A percentile compares a stretch with the other conserved stretches of the same genome.
These are phyloP conservation scores for Alternaria burnsii DNA, from an alignment of 2,329 filamentous ascomycete species.

Conservation along the genomic window DNA sequence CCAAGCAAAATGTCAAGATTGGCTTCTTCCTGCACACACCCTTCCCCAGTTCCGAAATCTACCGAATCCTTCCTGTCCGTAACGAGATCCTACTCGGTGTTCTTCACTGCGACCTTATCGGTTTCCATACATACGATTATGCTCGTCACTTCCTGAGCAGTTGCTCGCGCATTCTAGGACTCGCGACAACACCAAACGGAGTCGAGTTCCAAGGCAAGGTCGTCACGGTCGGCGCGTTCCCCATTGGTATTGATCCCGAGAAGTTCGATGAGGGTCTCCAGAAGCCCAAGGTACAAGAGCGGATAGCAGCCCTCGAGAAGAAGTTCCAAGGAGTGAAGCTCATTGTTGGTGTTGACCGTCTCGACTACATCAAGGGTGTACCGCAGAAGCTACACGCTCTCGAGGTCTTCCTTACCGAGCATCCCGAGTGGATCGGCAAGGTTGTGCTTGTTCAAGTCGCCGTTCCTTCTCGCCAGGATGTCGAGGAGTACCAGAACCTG, in stretches of 20 bases:
- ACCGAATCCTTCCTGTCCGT: slow-evolving; percentile 91
- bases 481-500: slow-evolving; percentile 97
- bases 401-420: slow-evolving; percentile 95
- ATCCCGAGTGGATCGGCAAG: slow-evolving; percentile 98
- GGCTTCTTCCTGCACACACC: slow-evolving; percentile 98
- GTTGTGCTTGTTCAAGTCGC: slow-evolving; percentile 96
- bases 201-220: slow-evolving; percentile 90
- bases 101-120: slow-evolving; percentile 91
- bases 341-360: slow-evolving; percentile 93
- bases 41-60: slow-evolving; percentile 96
- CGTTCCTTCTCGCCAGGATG: slow-evolving; percentile 91
- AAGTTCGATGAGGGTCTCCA: slow-evolving; percentile 92
- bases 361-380: slow-evolving; percentile 99
- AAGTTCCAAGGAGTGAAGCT: slow-evolving; percentile 97
- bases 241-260: slow-evolving; percentile 96
- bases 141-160: slow-evolving; percentile 97
- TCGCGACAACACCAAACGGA: slow-evolving; percentile 86
- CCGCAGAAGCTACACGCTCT: slow-evolving; percentile 96
- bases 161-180: slow-evolving; percentile 87
- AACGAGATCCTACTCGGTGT: slow-evolving; percentile 88
- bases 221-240: slow-evolving; percentile 92
- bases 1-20: slow-evolving; percentile 92
- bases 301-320: slow-evolving; percentile 82
- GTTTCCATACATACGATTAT: slow-evolving; percentile 99
- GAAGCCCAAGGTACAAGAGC: slow-evolving; percentile 84